Base-by-base conservation (phyloP, 306 rosid genomes). In the Cucumis melo region DNA sequence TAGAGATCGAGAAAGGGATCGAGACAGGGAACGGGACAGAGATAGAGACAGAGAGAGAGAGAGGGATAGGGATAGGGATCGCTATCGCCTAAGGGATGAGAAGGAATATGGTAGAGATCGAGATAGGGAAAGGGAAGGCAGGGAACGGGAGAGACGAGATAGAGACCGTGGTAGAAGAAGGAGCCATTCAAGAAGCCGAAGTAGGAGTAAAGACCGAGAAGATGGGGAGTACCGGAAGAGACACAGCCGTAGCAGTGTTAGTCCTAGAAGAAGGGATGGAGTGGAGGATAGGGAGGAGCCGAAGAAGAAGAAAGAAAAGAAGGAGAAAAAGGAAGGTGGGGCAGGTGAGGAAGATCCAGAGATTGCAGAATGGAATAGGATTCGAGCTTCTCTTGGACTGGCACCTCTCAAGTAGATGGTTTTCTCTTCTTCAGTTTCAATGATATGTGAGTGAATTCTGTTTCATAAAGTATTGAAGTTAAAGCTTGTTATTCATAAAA, bases 91-190 rank as follows among this genome's bases (percentile, higher is more conserved):
- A 2, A 84, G 89, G 85, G 94, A 87, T 38, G 90, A 89, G n/a
- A 89, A 86, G 27, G 94, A 90, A 20, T 86, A 87, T 83, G 89
- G 91, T 54, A 84, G 90, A 60, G 94, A 87, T 65, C 68, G 83
- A 71, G 85, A 86, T 16, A 81, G 86, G 80, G 89, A 86, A 61
- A 80, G 86, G 78, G 88, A 85, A 75, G 98, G 95, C 36, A 88
- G 98, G 89, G 98, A 93, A 79, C 85, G 96, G 74, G 97, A 92
- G 77, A 90, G 97, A 83, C 82, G 99, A 87, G 98, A 90, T 0
- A 92, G 97, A 48, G 96, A 94, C 58, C 94, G 91, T 80, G 97
- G 96, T 71, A 86, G 97, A 80, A 79, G 96, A 58, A 83, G 99
- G 84, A 94, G 97, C 80, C 81, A 64, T 79, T 95, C 99, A 50